phyloP scores from a whole-genome alignment of 2,329 filamentous ascomycete genomes.

The Ophiostoma triangulosporum region DNA sequence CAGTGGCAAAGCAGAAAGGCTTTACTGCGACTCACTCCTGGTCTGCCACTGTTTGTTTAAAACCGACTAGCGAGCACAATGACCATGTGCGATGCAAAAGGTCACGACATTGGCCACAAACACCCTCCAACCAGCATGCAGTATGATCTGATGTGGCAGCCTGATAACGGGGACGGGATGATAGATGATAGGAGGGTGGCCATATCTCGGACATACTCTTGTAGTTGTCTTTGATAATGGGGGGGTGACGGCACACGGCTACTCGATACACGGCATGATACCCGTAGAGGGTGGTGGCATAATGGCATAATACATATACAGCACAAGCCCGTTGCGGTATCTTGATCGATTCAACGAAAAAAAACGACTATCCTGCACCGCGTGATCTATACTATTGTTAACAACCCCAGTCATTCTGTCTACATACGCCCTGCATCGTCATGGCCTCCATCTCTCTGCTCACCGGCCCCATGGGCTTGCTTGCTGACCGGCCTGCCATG shows the following conservation, averaged over 20 bases:
- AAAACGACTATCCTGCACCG: too few species aligned
- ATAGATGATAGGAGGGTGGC: too few species aligned
- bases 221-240: neutral
- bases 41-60: too few species aligned
- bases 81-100: neutral
- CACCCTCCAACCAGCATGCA: neutral
- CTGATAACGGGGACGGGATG: neutral
- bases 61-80: neutral
- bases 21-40: too few species aligned
- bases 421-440: neutral
- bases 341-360: too few species aligned
- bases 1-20: neutral
- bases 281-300: neutral
- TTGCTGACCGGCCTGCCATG: neutral
- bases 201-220: neutral
- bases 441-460: slow-evolving; percentile 4
- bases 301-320: neutral
- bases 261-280: neutral
- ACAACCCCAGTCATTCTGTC: too few species aligned
- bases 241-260: neutral
- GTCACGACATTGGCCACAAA: neutral
- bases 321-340: neutral
- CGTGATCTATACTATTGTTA: too few species aligned
- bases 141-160: neutral
- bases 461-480: slow-evolving; percentile 1